Percentiles rank a stretch among this genome's conserved stretches.
phyloP scores from a whole-genome alignment of 441 rosid species.

The Capsella rubella region DNA sequence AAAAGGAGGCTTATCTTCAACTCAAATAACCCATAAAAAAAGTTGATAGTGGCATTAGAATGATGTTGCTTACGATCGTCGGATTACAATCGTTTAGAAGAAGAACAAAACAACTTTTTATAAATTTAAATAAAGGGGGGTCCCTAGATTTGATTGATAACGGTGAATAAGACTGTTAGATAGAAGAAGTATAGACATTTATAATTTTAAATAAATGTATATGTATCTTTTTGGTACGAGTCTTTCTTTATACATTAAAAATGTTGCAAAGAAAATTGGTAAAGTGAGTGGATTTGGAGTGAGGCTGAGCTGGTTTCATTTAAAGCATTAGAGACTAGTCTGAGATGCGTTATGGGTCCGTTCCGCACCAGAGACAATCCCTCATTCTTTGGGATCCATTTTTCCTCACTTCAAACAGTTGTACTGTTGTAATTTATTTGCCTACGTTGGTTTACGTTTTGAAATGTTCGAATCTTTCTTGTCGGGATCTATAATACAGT shows the following conservation, averaged over 20 bases:
- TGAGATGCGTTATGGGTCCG: conserved; percentile 25
- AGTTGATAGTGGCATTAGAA: conserved; percentile 35
- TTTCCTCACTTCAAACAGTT: neutral
- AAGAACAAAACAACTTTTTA: neutral
- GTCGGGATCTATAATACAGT: neutral
- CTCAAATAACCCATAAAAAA: neutral
- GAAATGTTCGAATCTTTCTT: neutral
- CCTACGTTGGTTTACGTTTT: neutral
- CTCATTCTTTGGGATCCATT: conserved; percentile 23
- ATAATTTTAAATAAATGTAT: neutral
- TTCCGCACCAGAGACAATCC: conserved; percentile 14
- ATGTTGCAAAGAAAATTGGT: conserved; percentile 2
- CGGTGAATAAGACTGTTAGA: conserved; percentile 20
- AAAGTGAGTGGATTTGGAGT: neutral
- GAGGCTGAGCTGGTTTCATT: conserved; percentile 34
- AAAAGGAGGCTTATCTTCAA: conserved; percentile 42
- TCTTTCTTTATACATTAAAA: conserved; percentile 31
- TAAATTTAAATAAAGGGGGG: neutral
- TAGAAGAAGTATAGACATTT: neutral
- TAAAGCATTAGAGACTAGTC: conserved; percentile 14
- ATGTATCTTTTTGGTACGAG: conserved; percentile 19
- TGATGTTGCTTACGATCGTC: conserved; percentile 33
- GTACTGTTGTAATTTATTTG: neutral
- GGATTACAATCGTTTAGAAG: conserved; percentile 22
- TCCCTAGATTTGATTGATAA: conserved; percentile 29